phyloP scores from a whole-genome alignment of 139 green algal genomes.

The Coelastrella sp. region DNA sequence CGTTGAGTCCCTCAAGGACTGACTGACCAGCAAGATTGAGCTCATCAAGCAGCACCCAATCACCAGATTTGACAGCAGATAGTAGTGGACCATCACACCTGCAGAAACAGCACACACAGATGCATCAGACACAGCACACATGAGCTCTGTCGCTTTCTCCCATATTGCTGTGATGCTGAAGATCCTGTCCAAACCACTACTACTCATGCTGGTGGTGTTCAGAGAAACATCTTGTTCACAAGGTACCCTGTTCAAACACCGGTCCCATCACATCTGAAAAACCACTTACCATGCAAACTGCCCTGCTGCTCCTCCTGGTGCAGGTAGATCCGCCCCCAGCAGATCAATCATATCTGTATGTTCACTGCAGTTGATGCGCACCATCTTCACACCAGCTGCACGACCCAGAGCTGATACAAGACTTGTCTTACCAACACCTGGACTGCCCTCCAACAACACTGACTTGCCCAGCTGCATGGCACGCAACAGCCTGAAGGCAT shows the following conservation, averaged over 20 bases:
- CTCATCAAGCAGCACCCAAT: constrained; percentile 99
- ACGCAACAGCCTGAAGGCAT: constrained; percentile 91
- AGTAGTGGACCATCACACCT: constrained; percentile 93
- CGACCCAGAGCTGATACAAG: constrained; percentile 90
- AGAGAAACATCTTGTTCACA: too few relatives aligned
- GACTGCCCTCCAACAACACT: constrained; percentile 95
- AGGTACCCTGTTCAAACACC: background rate
- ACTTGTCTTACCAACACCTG: constrained; percentile 97
- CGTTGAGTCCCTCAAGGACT: constrained; percentile 97
- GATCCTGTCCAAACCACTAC: too few relatives aligned
- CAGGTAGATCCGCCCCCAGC: constrained; percentile 95
- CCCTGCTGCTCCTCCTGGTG: constrained; percentile 81
- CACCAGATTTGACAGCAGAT: constrained; percentile 83
- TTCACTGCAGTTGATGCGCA: constrained; percentile 97
- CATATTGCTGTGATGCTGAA: too few relatives aligned
- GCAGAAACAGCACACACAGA: background rate
- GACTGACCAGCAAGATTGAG: constrained; percentile 96
- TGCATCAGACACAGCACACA: background rate
- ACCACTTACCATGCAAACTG: constrained; percentile 89
- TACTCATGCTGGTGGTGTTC: too few relatives aligned
- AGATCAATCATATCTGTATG: constrained; percentile 99
- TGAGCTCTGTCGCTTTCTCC: too few relatives aligned
- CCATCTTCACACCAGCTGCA: constrained; percentile 70
- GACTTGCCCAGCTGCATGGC: constrained; percentile 74
- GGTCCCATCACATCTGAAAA: background rate